These are phyloP conservation scores for Mallotus repandus DNA, from an alignment of 441 rosid species.

Conservation along the genomic window DNA sequence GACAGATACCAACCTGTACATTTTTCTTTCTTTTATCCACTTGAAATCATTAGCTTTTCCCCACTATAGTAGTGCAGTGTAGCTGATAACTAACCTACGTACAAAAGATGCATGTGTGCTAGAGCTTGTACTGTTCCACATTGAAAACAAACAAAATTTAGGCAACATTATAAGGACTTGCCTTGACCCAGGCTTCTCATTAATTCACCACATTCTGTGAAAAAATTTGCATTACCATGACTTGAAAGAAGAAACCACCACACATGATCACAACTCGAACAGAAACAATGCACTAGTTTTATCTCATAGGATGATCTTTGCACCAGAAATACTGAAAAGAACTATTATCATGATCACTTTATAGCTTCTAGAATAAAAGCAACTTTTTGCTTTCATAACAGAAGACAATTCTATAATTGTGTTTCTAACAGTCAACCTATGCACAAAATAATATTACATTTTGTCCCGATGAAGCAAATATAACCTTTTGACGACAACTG, in stretches of 20 bases:
- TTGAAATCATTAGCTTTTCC: not conserved
- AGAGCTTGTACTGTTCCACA: not conserved
- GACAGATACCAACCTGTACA: not conserved
- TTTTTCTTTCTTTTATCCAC: too few relatives aligned
- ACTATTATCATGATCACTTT: not conserved
- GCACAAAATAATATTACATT: constrained; percentile 4
- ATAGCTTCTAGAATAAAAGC: not conserved
- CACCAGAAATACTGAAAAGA: not conserved
- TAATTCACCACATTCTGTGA: not conserved
- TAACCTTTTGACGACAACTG: not conserved
- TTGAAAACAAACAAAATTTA: not conserved
- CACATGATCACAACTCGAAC: not conserved
- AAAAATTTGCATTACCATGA: not conserved
- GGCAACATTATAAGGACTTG: not conserved
- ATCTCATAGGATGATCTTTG: not conserved
- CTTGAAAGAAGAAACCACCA: not conserved
- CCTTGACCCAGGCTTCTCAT: not conserved
- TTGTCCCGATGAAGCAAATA: not conserved
- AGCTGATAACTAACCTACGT: not conserved
- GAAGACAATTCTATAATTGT: not conserved
- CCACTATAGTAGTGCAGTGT: not conserved
- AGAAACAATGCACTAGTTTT: not conserved
- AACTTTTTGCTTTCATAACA: not conserved
- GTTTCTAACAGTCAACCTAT: not conserved
- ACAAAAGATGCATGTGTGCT: not conserved